Conservation (phyloP, 345 rosid species). For the Boechera stricta region DNA sequence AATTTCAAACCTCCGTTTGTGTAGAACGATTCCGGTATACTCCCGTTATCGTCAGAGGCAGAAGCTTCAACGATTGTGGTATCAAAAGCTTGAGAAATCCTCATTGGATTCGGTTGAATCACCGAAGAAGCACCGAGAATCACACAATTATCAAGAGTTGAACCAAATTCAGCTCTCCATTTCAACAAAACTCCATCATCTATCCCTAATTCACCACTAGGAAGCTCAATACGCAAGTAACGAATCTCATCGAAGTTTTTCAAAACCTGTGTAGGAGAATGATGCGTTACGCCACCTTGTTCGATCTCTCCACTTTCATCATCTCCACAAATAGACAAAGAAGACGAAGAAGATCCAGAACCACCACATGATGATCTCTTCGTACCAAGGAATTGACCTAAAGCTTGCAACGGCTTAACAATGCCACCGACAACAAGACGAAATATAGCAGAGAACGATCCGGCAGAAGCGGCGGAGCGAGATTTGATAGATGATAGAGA, state of each 20-base stretch:
- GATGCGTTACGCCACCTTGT: slow-evolving; percentile 87
- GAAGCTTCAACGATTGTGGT: slow-evolving; percentile 30
- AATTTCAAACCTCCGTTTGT: slow-evolving; percentile 90
- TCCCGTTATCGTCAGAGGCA: slow-evolving; percentile 71
- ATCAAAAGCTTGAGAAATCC: slow-evolving; percentile 35
- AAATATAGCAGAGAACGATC: slow-evolving; percentile 56
- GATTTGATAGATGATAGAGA: slow-evolving; percentile 55
- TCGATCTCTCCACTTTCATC: slow-evolving; percentile 67
- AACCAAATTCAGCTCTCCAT: slow-evolving; percentile 98
- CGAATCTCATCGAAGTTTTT: slow-evolving; percentile 92
- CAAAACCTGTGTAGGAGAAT: slow-evolving; percentile 92
- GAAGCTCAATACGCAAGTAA: slow-evolving; percentile 78
- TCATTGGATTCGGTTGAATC: slow-evolving; percentile 27
- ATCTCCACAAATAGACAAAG: not conserved
- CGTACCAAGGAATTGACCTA: slow-evolving; percentile 68
- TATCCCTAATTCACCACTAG: slow-evolving; percentile 81
- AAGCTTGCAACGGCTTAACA: slow-evolving; percentile 79
- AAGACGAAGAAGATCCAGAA: slow-evolving; percentile 27
- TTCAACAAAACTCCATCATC: slow-evolving; percentile 86
- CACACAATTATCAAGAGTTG: slow-evolving; percentile 86
- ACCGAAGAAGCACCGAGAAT: slow-evolving; percentile 89
- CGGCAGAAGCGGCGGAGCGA: slow-evolving; percentile 46
- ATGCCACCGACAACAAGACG: slow-evolving; percentile 68
- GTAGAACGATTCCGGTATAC: slow-evolving; percentile 94
- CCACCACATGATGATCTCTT: slow-evolving; percentile 45